phyloP scores from a whole-genome alignment of 495 filamentous ascomycete species.

The Aspergillus bridgeri region DNA sequence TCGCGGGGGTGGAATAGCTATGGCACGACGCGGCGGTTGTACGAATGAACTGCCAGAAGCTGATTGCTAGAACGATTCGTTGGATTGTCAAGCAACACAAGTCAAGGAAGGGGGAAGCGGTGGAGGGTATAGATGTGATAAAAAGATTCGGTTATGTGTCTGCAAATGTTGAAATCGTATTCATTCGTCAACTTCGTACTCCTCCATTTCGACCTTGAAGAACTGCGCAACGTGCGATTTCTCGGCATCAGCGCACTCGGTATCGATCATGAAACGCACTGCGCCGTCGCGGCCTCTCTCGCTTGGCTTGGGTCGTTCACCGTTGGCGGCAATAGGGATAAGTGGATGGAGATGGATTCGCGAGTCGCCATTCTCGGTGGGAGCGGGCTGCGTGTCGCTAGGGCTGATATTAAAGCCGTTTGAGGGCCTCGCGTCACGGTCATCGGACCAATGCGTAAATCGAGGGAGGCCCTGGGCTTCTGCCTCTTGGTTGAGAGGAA shows the following conservation, averaged over 20 bases:
- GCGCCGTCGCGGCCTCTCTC: conserved; percentile 69
- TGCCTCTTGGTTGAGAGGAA: conserved; percentile 75
- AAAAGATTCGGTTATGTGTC: too few relatives aligned
- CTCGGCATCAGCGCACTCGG: conserved; percentile 69
- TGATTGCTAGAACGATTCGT: not conserved
- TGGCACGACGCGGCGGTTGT: too few relatives aligned
- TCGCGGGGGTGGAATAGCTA: too few relatives aligned
- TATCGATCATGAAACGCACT: conserved; percentile 86
- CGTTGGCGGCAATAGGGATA: conserved; percentile 39
- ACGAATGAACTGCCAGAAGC: too few relatives aligned
- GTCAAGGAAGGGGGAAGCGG: not conserved
- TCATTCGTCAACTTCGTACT: conserved; percentile 47
- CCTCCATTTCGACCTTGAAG: conserved; percentile 74
- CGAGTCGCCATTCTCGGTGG: conserved; percentile 1
- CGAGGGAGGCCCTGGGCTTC: conserved; percentile 52
- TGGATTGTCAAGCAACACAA: not conserved
- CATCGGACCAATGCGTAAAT: conserved; percentile 41
- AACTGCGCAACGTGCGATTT: conserved; percentile 61
- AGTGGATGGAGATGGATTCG: conserved; percentile 22
- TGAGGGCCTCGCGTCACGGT: conserved; percentile 12
- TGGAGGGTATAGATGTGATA: too few relatives aligned
- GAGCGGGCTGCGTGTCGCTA: not conserved
- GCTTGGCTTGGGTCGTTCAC: conserved; percentile 42
- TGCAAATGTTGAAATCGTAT: not conserved
- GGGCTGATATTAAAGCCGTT: conserved; percentile 27